phyloP scores from a whole-genome alignment of 805 yeast species.

The Ogataea henricii region DNA sequence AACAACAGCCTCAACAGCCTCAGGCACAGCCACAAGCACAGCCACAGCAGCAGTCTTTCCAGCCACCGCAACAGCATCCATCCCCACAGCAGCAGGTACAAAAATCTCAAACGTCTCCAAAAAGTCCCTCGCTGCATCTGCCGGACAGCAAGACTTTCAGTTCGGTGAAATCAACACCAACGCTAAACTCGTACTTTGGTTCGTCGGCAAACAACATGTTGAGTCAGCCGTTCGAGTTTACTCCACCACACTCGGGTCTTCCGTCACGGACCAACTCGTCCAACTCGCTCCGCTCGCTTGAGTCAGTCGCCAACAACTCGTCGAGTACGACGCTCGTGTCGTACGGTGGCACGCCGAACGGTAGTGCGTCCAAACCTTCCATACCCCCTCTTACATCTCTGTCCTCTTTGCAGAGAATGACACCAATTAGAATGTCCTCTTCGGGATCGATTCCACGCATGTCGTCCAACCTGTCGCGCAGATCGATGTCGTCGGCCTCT shows the following conservation, averaged over 20 bases:
- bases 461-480: conserved; percentile 11
- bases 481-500: conserved; percentile 39
- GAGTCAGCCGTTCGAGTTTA: conserved; percentile 20
- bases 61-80: conserved; percentile 8
- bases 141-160: conserved; percentile 16
- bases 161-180: conserved; percentile 27
- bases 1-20: conserved; percentile 19
- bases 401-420: conserved; percentile 47
- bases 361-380: conserved; percentile 26
- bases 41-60: conserved; percentile 5
- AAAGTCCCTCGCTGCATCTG: conserved; percentile 16
- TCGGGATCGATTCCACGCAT: conserved; percentile 20
- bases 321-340: conserved; percentile 36
- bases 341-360: conserved; percentile 30
- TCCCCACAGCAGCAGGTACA: conserved; percentile 8
- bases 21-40: not conserved
- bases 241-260: conserved; percentile 23
- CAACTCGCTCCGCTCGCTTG: conserved; percentile 51
- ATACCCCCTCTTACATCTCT: conserved; percentile 36
- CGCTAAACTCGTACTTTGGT: conserved; percentile 23
- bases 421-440: conserved; percentile 36
- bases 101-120: conserved; percentile 16
- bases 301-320: conserved; percentile 51
- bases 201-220: conserved; percentile 3
- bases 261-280: conserved; percentile 18